Evolutionary conservation across 2,329 filamentous ascomycete species (phyloP).

Genomic region (Trichothecium sympodiale): DNA sequence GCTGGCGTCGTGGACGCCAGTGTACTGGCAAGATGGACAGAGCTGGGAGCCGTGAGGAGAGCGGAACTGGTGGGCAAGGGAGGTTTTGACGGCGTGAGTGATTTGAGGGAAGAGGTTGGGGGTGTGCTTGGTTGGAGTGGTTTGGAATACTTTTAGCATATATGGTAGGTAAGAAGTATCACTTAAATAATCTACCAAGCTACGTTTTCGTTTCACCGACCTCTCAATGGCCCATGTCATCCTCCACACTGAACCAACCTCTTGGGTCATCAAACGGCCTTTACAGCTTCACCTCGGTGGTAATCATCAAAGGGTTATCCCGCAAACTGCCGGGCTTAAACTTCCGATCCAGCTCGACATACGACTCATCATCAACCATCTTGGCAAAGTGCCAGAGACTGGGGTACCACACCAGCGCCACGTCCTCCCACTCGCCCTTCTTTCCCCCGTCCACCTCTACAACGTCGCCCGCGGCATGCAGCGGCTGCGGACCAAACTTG

Average conservation of each 20-base stretch:
- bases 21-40: constrained; percentile 64
- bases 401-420: background rate
- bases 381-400: background rate
- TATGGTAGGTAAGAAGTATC: background rate
- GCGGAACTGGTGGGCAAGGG: constrained; percentile 65
- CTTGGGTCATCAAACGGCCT: too few relatives aligned
- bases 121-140: constrained; percentile 51
- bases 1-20: constrained; percentile 70
- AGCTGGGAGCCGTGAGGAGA: constrained; percentile 60
- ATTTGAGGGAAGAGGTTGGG: constrained; percentile 60
- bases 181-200: too few relatives aligned
- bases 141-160: constrained; percentile 38
- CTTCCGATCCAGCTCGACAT: background rate
- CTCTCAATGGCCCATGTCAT: too few relatives aligned
- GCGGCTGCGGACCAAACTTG: background rate
- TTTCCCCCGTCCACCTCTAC: too few relatives aligned
- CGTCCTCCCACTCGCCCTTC: background rate
- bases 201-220: too few relatives aligned
- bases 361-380: background rate
- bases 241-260: too few relatives aligned
- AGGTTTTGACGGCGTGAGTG: constrained; percentile 53
- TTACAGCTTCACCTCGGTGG: too few relatives aligned
- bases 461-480: background rate
- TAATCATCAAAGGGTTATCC: too few relatives aligned
- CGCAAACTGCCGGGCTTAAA: too few relatives aligned